A percentile compares a stretch with the other conserved stretches of the same genome.
Evolutionary conservation across 2,329 filamentous ascomycete species (phyloP).

Genomic region (Aschersonia sp.): DNA sequence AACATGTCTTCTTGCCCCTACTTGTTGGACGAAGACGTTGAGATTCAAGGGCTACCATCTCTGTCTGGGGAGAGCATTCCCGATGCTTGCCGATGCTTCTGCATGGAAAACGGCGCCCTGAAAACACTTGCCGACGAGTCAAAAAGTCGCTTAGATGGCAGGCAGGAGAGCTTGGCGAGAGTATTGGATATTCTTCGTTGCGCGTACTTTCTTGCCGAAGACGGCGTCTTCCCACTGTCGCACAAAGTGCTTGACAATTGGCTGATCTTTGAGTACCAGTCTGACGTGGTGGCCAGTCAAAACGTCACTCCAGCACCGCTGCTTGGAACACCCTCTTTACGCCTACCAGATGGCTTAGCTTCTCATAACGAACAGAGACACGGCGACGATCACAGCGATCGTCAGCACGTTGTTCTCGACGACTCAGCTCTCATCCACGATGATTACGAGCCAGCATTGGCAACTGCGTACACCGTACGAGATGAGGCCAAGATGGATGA

Average conservation of each 20-base stretch:
- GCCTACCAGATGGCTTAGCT: too few species aligned
- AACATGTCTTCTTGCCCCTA: constrained; percentile 28
- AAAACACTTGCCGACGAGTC: constrained; percentile 23
- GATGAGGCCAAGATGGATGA: constrained; percentile 3
- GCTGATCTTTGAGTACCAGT: constrained; percentile 19
- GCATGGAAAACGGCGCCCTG: constrained; percentile 15
- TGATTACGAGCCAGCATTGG: too few species aligned
- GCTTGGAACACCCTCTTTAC: too few species aligned
- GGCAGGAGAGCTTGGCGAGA: constrained; percentile 27
- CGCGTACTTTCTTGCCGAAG: constrained; percentile 30
- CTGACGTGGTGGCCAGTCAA: background rate
- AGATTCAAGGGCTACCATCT: constrained; percentile 28
- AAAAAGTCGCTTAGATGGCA: constrained; percentile 15
- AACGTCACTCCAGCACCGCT: too few species aligned
- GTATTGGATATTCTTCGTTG: constrained; percentile 34
- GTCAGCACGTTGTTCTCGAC: too few species aligned
- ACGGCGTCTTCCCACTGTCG: constrained; percentile 22
- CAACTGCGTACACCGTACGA: background rate
- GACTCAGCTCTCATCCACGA: too few species aligned
- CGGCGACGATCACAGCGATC: too few species aligned
- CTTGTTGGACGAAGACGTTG: constrained; percentile 35
- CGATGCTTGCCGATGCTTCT: constrained; percentile 23
- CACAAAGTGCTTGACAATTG: constrained; percentile 12
- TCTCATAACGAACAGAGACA: too few species aligned
- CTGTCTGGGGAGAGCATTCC: constrained; percentile 23